phyloP scores from a whole-genome alignment of 305 asterid genomes.

The Andrographis paniculata region DNA sequence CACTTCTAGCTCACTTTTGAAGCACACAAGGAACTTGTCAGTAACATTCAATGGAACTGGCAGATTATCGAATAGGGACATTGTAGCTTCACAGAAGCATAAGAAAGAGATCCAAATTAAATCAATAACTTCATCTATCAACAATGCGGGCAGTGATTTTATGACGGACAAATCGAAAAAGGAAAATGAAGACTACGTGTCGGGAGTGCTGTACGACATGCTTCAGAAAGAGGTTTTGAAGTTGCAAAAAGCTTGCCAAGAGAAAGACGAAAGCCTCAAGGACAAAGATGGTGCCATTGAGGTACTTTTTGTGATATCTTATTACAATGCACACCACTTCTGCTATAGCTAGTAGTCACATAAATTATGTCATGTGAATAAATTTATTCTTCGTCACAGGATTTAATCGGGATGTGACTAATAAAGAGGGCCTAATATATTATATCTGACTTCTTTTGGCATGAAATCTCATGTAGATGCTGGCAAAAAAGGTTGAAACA shows the following conservation, averaged over 20 bases:
- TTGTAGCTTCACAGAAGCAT: conserved; percentile 6
- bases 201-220: conserved; percentile 48
- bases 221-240: conserved; percentile 54
- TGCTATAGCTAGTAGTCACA: too few relatives aligned
- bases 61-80: neutral
- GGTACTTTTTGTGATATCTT: too few relatives aligned
- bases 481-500: conserved; percentile 53
- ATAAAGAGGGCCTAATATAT: too few relatives aligned
- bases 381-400: too few relatives aligned
- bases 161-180: conserved; percentile 19
- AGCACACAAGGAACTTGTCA: conserved; percentile 26
- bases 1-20: conserved; percentile 22
- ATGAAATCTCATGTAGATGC: conserved; percentile 32
- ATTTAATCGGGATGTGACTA: too few relatives aligned
- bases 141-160: conserved; percentile 20
- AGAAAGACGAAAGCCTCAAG: conserved; percentile 49
- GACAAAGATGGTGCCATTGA: conserved; percentile 56
- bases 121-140: conserved; percentile 20
- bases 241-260: conserved; percentile 43
- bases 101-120: conserved; percentile 19
- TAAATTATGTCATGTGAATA: too few relatives aligned
- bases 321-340: too few relatives aligned
- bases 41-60: conserved; percentile 22
- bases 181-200: conserved; percentile 37
- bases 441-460: conserved; percentile 3